Base-by-base conservation (phyloP, 192 early-diverging fungal genomes). In the Backusella morwellensis region DNA sequence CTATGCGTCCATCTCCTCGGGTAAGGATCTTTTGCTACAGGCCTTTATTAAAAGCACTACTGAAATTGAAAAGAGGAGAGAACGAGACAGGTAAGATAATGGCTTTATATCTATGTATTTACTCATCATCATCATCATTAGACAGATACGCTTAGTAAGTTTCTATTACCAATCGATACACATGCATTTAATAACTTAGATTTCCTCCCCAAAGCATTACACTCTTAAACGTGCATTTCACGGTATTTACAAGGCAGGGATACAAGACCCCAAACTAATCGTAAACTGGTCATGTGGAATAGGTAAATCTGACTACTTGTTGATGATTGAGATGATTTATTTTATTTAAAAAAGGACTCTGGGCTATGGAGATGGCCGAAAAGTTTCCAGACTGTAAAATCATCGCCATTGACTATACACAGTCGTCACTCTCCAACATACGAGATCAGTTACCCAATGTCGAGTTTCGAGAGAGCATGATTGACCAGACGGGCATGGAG, bases 311-410 rank as follows among this genome's bases (percentile, higher is more conserved):
- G 8, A 23, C 11, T 40, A 11, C 7, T 7, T 40, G 6, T 9
- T 44, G 7, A 66, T 2, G 35, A 32, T 32, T 32, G 32, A 32
- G 3, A 32, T 32, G 32, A 44, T 44, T 14, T 44, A 11, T 44
- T 14, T 15, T 44, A 44, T 44, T 44, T 11, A n/a, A 56, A 47
- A 8, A 40, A 80, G 79, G 80, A 2, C 19, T 81, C 5, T 81
- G 80, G 80, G 36, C n/a, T 29, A 69, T 77, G 44, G 80, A 81
- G 32, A 63, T 81, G 76, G 76, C 80, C n/a, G 21, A 69, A 35
- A 40, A 74, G 29, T 81, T 77, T 50, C 80, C 80, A 47, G 12
- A 36, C 6, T 56, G 71, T 52, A 44, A 75, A 11, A 56, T 81
- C 19, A 21, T 75, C 14, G 80, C 76, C 2, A 70, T 74, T 9